A percentile compares a stretch with the other conserved stretches of the same genome.
phyloP scores from a whole-genome alignment of 129 eudicot genomes.

The Cynara cardunculus region DNA sequence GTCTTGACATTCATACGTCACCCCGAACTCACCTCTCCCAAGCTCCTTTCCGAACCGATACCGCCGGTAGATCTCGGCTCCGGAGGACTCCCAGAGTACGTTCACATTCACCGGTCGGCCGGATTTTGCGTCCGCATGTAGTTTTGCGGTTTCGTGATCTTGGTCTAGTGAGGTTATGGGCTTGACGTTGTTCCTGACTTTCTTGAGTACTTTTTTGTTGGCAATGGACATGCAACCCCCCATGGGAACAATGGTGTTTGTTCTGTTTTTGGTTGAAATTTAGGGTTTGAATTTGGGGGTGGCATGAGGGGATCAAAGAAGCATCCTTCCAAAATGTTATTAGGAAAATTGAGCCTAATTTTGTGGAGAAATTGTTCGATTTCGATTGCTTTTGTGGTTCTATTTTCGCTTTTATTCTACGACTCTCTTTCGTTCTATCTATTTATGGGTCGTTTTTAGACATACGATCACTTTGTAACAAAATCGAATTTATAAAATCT shows the following conservation, averaged over 20 bases:
- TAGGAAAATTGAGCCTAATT: constrained; percentile 23
- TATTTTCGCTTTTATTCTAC: constrained; percentile 14
- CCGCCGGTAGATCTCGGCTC: constrained; percentile 32
- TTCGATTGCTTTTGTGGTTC: constrained; percentile 23
- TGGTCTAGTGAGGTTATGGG: constrained; percentile 9
- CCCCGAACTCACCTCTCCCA: constrained; percentile 89
- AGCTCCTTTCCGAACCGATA: constrained; percentile 73
- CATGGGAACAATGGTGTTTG: constrained; percentile 41
- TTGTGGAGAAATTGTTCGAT: constrained; percentile 27
- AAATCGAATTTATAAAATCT: too few species aligned
- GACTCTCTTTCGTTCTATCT: background rate
- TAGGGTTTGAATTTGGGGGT: constrained; percentile 37
- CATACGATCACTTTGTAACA: background rate
- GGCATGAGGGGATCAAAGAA: constrained; percentile 33
- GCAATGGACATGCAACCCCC: constrained; percentile 77
- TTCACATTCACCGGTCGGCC: constrained; percentile 19
- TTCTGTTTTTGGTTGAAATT: constrained; percentile 14
- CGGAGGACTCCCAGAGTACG: constrained; percentile 45
- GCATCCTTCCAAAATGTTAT: constrained; percentile 28
- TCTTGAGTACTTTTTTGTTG: constrained; percentile 33
- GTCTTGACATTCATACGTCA: constrained; percentile 70
- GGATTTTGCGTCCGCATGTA: constrained; percentile 12
- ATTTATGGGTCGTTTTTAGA: background rate
- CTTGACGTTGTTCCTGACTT: constrained; percentile 29
- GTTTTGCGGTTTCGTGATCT: constrained; percentile 14